phyloP scores from a whole-genome alignment of 495 filamentous ascomycete genomes.

The Glonium stellatum region DNA sequence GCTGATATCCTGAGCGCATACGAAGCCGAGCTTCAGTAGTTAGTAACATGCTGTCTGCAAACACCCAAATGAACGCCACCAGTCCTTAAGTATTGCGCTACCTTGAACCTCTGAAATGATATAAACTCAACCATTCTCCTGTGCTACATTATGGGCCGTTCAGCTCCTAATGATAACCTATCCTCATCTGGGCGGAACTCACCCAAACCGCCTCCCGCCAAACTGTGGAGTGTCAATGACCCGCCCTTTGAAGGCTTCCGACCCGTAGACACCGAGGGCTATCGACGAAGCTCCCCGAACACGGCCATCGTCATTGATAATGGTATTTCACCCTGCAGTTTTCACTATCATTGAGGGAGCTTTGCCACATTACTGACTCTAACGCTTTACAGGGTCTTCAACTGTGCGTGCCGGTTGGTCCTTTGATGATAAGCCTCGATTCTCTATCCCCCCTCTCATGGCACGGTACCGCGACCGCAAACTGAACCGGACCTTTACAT shows the following conservation, averaged over 20 bases:
- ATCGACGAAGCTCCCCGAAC: conserved; percentile 43
- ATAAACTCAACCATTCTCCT: background rate
- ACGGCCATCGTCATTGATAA: conserved; percentile 96
- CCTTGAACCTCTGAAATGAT: background rate
- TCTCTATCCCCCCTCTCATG: conserved; percentile 81
- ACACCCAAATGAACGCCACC: background rate
- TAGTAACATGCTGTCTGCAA: background rate
- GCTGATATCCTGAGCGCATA: background rate
- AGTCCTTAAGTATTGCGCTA: background rate
- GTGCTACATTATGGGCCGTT: conserved; percentile 19
- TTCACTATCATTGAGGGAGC: no score
- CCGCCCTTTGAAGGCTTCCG: conserved; percentile 70
- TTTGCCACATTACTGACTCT: no score
- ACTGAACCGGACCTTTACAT: conserved; percentile 76
- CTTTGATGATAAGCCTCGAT: conserved; percentile 70
- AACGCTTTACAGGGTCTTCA: conserved; percentile 59
- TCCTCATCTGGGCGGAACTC: conserved; percentile 31
- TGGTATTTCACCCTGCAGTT: conserved; percentile 47
- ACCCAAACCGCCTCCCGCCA: conserved; percentile 45
- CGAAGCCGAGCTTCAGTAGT: background rate
- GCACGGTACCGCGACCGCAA: conserved; percentile 92
- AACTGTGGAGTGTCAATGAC: conserved; percentile 55
- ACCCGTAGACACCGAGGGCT: conserved; percentile 56
- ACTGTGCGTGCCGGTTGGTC: conserved; percentile 90
- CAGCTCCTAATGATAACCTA: conserved; percentile 19